A percentile compares a stretch with the other conserved stretches of the same genome.
These are phyloP conservation scores for Staphylotrichum tortipilum DNA, from an alignment of 495 filamentous ascomycete genomes.

Conservation along the genomic window DNA sequence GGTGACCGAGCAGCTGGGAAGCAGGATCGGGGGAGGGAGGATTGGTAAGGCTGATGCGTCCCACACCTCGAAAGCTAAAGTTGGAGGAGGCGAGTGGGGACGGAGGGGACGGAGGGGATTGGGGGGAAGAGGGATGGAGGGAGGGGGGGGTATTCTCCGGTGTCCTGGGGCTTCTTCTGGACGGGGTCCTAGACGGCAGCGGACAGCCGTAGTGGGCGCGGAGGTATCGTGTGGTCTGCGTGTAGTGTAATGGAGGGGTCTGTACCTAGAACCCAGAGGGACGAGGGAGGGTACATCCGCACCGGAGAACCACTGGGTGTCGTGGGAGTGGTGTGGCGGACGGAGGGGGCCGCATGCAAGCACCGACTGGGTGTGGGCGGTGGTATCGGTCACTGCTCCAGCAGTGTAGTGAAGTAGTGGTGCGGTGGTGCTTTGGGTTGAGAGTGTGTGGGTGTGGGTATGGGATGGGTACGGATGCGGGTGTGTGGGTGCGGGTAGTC, in stretches of 20 bases:
- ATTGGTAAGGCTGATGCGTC: slow-evolving; percentile 29
- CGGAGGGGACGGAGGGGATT: no score
- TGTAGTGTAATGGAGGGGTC: no score
- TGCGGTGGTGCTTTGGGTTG: no score
- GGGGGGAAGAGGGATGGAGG: no score
- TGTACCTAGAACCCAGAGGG: no score
- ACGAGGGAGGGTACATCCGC: neutral
- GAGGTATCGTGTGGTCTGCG: no score
- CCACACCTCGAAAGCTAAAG: slow-evolving; percentile 1
- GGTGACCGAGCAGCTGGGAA: slow-evolving; percentile 10
- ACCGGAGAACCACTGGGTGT: neutral
- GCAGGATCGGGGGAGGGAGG: slow-evolving; percentile 15
- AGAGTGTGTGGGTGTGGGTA: no score
- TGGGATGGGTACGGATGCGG: no score
- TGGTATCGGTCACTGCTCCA: no score
- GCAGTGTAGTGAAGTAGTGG: no score
- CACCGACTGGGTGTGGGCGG: slow-evolving; percentile 15
- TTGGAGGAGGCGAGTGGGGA: slow-evolving; percentile 2
- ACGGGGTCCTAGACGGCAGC: neutral
- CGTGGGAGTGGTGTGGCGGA: neutral
- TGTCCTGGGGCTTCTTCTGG: neutral
- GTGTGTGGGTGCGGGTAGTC: no score
- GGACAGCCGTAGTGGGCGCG: no score
- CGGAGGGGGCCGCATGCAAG: slow-evolving; percentile 14
- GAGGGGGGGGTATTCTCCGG: neutral